Evolutionary conservation across 2,329 filamentous ascomycete species (phyloP), one percentile per base, ranked within the genome.

Genomic region (Coniochaeta sp.): DNA sequence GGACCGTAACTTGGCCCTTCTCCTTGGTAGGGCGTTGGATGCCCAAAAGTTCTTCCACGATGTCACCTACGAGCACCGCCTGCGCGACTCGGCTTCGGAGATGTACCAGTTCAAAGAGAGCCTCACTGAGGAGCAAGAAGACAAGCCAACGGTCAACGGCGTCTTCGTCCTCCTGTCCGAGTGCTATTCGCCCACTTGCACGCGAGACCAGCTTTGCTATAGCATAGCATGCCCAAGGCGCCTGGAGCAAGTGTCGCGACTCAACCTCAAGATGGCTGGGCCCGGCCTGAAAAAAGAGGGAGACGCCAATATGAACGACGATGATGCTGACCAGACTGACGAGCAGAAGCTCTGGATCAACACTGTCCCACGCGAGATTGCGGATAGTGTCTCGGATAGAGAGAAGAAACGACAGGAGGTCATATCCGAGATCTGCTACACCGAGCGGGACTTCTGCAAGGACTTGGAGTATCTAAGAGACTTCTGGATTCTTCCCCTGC

Each of bases 271-370:
- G 76, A 90, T 93, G 63, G 55, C 55, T 19, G 91, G 93, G 66
- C 91, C 92, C 32, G 93, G 93, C 61, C 79, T 99, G 67, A 91
- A 90, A 72, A 83, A 83, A 65, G 80, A 84, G 57, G 80, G 82
- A 54, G 78, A 79, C 24, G 76, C 79, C 16, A 77, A 77, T 40
- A 71, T 82, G 80, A 71, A 95, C 69, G 93, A 96, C 69, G 92
- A 96, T 67, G 91, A 95, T 64, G 79, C 73, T 47, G 89, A 93
- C 61, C 89, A 95, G 68, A 91, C 89, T 34, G 92, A 97, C 70
- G 93, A 98, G 73, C 95, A 98, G 77, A 98, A 98, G 74, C 83
- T 99, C 40, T 99, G 95, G 95, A 99, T 99, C 75, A 98, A 98
- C 73, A 96, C 93, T 16, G 95, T 99, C 38, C 91, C 93, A 0